These are phyloP conservation scores for Leishmania gerbilli DNA, from an alignment of 208 protist species.

Conservation along the genomic window DNA sequence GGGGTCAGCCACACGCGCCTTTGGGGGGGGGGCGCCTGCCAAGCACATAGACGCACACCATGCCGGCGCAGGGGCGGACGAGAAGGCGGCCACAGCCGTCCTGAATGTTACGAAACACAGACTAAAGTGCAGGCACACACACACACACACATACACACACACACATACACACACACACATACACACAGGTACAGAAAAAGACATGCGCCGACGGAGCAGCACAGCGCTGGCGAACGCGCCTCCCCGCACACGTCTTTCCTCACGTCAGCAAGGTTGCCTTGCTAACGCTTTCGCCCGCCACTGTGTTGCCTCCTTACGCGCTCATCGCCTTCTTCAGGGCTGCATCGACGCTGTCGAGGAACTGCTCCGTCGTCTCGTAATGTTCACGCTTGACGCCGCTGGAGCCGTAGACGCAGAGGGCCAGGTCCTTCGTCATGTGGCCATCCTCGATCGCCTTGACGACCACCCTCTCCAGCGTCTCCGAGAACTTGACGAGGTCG, in stretches of 20 bases:
- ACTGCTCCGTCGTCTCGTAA: constrained; percentile 89
- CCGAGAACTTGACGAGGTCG: constrained; percentile 86
- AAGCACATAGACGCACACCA: not conserved
- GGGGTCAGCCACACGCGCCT: not conserved
- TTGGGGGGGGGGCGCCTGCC: not conserved
- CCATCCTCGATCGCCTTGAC: constrained; percentile 93
- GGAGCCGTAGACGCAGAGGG: constrained; percentile 92
- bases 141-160: not conserved
- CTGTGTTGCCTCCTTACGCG: constrained; percentile 8
- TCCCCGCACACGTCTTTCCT: not conserved
- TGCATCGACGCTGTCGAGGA: constrained; percentile 83
- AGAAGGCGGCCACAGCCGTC: not conserved
- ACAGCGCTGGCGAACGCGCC: not conserved
- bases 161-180: not conserved
- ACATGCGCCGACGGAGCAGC: not conserved
- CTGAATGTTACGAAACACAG: not conserved
- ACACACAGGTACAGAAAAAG: not conserved
- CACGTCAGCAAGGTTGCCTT: not conserved
- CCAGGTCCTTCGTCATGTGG: constrained; percentile 98
- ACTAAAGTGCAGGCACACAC: not conserved
- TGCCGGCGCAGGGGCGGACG: not conserved
- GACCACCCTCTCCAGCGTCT: constrained; percentile 90
- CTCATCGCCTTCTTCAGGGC: constrained; percentile 59
- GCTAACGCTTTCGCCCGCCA: not conserved
- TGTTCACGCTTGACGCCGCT: constrained; percentile 75